Base-by-base conservation (phyloP, 176 grass and related monocot genomes). In the Lolium multiflorum region DNA sequence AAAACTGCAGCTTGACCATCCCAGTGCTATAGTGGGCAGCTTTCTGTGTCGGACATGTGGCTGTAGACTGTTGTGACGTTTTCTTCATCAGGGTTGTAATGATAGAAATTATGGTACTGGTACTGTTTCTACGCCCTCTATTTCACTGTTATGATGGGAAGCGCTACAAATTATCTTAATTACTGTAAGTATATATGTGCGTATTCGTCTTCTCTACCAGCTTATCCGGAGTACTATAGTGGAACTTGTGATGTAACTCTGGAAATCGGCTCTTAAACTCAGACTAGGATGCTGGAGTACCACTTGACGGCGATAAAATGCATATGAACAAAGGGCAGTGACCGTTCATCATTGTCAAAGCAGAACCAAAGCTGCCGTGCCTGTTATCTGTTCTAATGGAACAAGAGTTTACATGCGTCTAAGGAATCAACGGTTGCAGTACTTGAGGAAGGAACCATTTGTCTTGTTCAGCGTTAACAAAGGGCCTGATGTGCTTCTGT, bases 81-180 rank as follows among this genome's bases (percentile, higher is more conserved):
- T 52, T 48, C 35, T 17, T 63, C 38, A 49, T 63, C 38, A 49
- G 13, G 69, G 52, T 62, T 83, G 22, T 62, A 69, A 90, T 69
- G 21, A 3, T 64, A 39, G 28, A 35, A 70, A 43, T 81, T 85
- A 11, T 48, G 14, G 54, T 41, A 58, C 18, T n/a, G 16, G 57
- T 44, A 18, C 3, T 35, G 4, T 38, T 6, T 76, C 26, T 77
- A 54, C 4, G 4, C 52, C 24, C 15, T 44, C 37, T 15, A 14
- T 76, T 64, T 75, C 18, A 47, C 10, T 47, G 37, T 52, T 44
- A 83, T 31, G 69, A 11, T 83, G 8, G 38, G 46, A 60, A n/a
- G 24, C 35, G 2, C 35, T 47, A 68, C 16, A 38, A 39, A 7
- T 7, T 39, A 9, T 8, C 11, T 2, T 51, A 16, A 16, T 68